A percentile compares a stretch with the other conserved stretches of the same genome.
phyloP scores from a whole-genome alignment of 2,329 filamentous ascomycete species.

The Hypoxylon sp. region DNA sequence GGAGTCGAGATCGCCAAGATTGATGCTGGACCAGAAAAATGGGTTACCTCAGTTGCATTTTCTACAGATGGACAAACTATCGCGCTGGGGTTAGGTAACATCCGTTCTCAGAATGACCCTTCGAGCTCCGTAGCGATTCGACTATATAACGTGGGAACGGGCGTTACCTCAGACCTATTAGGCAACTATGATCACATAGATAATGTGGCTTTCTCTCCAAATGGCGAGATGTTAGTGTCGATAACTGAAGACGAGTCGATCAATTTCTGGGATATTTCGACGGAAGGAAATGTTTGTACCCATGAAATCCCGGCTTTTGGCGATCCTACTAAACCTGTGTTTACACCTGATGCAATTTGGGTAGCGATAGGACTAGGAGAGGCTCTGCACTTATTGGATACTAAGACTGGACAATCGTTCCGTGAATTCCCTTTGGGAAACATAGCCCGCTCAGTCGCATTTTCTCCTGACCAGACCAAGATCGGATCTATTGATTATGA shows the following conservation, averaged over 20 bases:
- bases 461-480: slow-evolving; percentile 3
- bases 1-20: not conserved
- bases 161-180: slow-evolving; percentile 1
- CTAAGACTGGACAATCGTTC: not conserved
- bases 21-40: not conserved
- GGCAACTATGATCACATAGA: not conserved
- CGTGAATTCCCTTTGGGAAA: not conserved
- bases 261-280: slow-evolving; percentile 6
- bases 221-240: not conserved
- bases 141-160: slow-evolving; percentile 8
- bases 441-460: not conserved
- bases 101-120: no score
- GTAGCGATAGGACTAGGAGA: not conserved
- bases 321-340: not conserved
- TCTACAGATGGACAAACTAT: slow-evolving; percentile 5
- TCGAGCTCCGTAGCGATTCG: no score
- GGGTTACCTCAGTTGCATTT: not conserved
- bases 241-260: not conserved
- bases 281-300: no score
- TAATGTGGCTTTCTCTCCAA: not conserved
- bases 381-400: not conserved
- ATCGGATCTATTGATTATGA: not conserved
- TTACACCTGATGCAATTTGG: slow-evolving; percentile 2
- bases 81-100: not conserved
- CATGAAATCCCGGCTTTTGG: no score